Conservation (phyloP, 257 asterid genomes). For the Ligustrum vulgare region DNA sequence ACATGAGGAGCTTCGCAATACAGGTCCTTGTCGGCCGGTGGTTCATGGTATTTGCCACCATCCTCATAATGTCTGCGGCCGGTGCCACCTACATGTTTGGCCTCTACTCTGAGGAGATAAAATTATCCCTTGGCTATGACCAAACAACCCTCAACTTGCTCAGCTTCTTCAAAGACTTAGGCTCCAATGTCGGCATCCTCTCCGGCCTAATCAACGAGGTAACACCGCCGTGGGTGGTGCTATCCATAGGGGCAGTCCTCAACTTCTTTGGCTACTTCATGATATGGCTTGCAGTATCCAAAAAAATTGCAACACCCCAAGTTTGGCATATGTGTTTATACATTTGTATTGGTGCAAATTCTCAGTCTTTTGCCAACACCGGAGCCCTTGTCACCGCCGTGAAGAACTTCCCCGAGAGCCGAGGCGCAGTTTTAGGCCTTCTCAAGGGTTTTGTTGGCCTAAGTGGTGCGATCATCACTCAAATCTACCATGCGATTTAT, state of each 20-base stretch:
- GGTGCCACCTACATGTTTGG: conserved; percentile 92
- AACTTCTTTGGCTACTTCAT: conserved; percentile 80
- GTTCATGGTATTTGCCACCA: conserved; percentile 77
- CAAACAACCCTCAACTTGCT: conserved; percentile 76
- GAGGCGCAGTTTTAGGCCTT: conserved; percentile 51
- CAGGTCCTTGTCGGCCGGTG: conserved; percentile 63
- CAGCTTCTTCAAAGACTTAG: conserved; percentile 77
- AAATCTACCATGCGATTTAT: conserved; percentile 44
- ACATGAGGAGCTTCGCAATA: conserved; percentile 23
- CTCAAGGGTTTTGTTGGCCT: conserved; percentile 57
- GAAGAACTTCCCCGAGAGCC: conserved; percentile 74
- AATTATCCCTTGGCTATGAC: conserved; percentile 59
- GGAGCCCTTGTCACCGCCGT: conserved; percentile 83
- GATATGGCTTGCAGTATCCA: conserved; percentile 80
- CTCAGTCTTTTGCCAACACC: conserved; percentile 82
- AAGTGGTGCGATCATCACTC: conserved; percentile 59
- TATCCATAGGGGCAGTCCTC: conserved; percentile 61
- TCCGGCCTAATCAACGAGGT: conserved; percentile 78
- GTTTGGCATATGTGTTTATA: conserved; percentile 84
- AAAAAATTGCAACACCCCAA: conserved; percentile 43
- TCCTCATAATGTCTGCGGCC: conserved; percentile 66
- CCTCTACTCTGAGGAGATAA: conserved; percentile 53
- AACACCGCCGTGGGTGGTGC: conserved; percentile 87
- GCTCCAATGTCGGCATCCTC: conserved; percentile 68
- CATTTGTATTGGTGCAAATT: conserved; percentile 78